A percentile compares a stretch with the other conserved stretches of the same genome.
These are phyloP conservation scores for Yamadazyma taylorii DNA, from an alignment of 1,139 yeast genomes.

Conservation along the genomic window DNA sequence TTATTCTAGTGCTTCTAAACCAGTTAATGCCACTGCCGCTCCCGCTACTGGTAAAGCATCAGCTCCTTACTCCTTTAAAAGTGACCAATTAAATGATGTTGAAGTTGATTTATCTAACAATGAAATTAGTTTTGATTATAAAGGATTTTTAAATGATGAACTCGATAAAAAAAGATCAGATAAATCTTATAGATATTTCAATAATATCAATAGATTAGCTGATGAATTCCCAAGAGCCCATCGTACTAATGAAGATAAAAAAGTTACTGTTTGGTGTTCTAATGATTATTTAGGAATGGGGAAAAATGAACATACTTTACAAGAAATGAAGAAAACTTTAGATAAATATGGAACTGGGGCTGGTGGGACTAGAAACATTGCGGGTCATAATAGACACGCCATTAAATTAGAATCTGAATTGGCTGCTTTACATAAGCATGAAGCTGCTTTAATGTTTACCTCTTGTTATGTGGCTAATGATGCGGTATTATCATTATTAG, in stretches of 20 bases:
- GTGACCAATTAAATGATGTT: conserved; percentile 27
- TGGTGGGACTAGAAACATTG: conserved; percentile 98
- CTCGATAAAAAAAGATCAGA: conserved; percentile 75
- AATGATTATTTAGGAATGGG: conserved; percentile 98
- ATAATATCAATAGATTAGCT: conserved; percentile 94
- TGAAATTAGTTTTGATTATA: conserved; percentile 61
- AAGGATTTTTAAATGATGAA: conserved; percentile 61
- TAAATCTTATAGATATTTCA: conserved; percentile 92
- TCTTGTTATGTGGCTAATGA: conserved; percentile 98
- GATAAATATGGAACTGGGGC: conserved; percentile 97
- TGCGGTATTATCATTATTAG: conserved; percentile 89
- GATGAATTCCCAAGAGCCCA: conserved; percentile 93
- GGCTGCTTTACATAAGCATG: conserved; percentile 91
- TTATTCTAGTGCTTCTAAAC: conserved; percentile 59
- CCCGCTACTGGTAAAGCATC: conserved; percentile 39
- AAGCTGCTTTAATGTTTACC: conserved; percentile 90
- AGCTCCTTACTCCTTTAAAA: conserved; percentile 32
- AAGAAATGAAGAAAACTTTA: conserved; percentile 76
- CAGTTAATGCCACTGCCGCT: conserved; percentile 51
- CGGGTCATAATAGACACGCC: conserved; percentile 93
- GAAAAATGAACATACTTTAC: conserved; percentile 66
- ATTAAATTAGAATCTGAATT: conserved; percentile 80
- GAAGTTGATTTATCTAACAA: conserved; percentile 33
- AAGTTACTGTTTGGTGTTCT: conserved; percentile 98
- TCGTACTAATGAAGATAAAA: conserved; percentile 67